Evolutionary conservation across 805 yeast species (phyloP).

Genomic region (Candida adriatica): DNA sequence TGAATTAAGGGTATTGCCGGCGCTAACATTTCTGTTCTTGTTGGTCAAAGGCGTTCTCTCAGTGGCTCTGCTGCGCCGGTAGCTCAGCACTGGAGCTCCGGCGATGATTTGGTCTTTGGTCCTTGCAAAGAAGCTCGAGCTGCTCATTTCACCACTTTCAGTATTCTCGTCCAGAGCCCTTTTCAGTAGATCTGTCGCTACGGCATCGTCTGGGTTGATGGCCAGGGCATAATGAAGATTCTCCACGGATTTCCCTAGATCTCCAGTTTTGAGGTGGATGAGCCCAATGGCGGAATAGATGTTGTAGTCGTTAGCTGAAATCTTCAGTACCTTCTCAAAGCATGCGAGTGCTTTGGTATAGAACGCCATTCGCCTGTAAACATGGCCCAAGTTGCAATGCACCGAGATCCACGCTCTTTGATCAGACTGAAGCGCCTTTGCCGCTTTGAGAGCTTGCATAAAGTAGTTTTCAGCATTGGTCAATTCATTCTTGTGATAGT

Average conservation of each 20-base stretch:
- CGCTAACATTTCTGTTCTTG: conserved; percentile 10
- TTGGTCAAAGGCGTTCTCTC: conserved; percentile 22
- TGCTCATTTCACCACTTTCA: conserved; percentile 3
- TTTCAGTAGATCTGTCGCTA: conserved; percentile 72
- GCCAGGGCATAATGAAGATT: conserved; percentile 77
- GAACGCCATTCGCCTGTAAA: conserved; percentile 60
- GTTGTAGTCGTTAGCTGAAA: conserved; percentile 66
- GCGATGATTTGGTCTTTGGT: conserved; percentile 22
- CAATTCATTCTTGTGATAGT: conserved; percentile 67
- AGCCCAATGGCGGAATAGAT: conserved; percentile 81
- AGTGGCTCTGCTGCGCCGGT: conserved; percentile 10
- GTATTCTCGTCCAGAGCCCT: conserved; percentile 66
- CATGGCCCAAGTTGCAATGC: conserved; percentile 83
- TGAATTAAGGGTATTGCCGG: conserved; percentile 11
- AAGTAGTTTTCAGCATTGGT: conserved; percentile 64
- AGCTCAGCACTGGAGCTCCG: conserved; percentile 24
- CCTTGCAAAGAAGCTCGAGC: conserved; percentile 23
- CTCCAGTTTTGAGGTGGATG: conserved; percentile 64
- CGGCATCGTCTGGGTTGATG: conserved; percentile 70
- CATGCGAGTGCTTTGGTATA: conserved; percentile 63
- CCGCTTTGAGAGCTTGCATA: conserved; percentile 62
- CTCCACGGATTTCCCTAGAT: conserved; percentile 61
- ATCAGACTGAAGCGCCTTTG: conserved; percentile 64
- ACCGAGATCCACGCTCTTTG: conserved; percentile 81
- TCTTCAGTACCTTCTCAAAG: conserved; percentile 67